phyloP scores from a whole-genome alignment of 306 rosid genomes.

The Erythrophleum fordii region DNA sequence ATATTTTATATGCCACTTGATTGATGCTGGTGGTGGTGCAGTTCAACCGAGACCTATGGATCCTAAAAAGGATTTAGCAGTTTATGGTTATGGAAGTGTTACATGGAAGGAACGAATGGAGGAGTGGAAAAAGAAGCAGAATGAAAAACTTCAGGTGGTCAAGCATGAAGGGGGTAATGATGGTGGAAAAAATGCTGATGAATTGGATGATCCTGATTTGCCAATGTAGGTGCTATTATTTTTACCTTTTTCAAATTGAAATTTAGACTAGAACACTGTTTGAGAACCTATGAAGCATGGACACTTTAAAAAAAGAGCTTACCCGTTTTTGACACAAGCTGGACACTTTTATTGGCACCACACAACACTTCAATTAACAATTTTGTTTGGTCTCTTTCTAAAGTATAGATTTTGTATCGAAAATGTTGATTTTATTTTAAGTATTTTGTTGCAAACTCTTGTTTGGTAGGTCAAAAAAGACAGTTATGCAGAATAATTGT shows the following conservation, averaged over 20 bases:
- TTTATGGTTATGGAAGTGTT: slow-evolving; percentile 90
- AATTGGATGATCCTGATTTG: slow-evolving; percentile 69
- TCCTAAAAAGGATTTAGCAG: slow-evolving; percentile 84
- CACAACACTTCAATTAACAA: not conserved
- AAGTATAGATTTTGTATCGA: slow-evolving; percentile 7
- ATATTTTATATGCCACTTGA: slow-evolving; percentile 19
- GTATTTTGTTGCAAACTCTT: not conserved
- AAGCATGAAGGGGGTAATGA: slow-evolving; percentile 60
- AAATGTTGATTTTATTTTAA: not conserved
- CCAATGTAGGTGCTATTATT: slow-evolving; percentile 65
- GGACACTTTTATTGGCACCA: not conserved
- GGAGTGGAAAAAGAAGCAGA: slow-evolving; percentile 87
- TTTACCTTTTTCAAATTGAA: slow-evolving; percentile 13
- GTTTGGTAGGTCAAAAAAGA: not conserved
- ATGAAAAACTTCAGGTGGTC: slow-evolving; percentile 72
- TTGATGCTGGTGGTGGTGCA: slow-evolving; percentile 43
- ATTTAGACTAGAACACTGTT: not conserved
- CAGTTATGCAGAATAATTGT: not conserved
- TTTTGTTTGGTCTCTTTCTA: not conserved
- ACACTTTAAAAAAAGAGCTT: not conserved
- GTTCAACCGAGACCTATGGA: slow-evolving; percentile 89
- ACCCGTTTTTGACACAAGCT: not conserved
- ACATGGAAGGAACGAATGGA: slow-evolving; percentile 95
- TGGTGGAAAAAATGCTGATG: slow-evolving; percentile 50
- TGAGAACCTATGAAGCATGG: not conserved